Conservation (phyloP, 441 rosid genomes). For the Jatropha multifida region DNA sequence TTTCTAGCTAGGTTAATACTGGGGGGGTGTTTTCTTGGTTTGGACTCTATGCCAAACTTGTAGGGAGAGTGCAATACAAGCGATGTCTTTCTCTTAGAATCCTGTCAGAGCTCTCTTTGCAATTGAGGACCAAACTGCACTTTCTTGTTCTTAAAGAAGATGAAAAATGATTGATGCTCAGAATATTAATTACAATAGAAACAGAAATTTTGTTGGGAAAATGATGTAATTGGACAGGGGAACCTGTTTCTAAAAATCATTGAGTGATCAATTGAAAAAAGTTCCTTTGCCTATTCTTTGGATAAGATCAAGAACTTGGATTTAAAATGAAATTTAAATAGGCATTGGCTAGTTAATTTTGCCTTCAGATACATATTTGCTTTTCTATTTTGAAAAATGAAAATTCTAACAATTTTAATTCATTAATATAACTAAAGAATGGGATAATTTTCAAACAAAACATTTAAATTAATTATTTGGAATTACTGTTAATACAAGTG, state of each 20-base stretch:
- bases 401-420: too few species aligned
- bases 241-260: slow-evolving; percentile 1
- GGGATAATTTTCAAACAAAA: too few species aligned
- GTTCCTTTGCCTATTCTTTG: not conserved
- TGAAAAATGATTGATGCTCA: slow-evolving; percentile 26
- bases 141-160: slow-evolving; percentile 38
- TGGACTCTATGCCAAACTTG: slow-evolving; percentile 33
- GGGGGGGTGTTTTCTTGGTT: slow-evolving; percentile 27
- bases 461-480: too few species aligned
- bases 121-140: slow-evolving; percentile 29
- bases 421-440: too few species aligned
- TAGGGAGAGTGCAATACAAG: slow-evolving; percentile 42
- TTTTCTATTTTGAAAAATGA: too few species aligned
- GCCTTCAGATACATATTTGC: not conserved
- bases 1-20: not conserved
- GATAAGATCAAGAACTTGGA: not conserved
- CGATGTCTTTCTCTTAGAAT: slow-evolving; percentile 18
- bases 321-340: not conserved
- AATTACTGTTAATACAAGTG: not conserved
- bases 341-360: not conserved
- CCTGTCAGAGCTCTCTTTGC: not conserved
- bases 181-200: not conserved
- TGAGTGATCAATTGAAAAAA: not conserved
- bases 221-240: slow-evolving; percentile 11
- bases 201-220: slow-evolving; percentile 12